A percentile compares a stretch with the other conserved stretches of the same genome.
phyloP scores from a whole-genome alignment of 1,139 yeast genomes.

The Taphrina communis region DNA sequence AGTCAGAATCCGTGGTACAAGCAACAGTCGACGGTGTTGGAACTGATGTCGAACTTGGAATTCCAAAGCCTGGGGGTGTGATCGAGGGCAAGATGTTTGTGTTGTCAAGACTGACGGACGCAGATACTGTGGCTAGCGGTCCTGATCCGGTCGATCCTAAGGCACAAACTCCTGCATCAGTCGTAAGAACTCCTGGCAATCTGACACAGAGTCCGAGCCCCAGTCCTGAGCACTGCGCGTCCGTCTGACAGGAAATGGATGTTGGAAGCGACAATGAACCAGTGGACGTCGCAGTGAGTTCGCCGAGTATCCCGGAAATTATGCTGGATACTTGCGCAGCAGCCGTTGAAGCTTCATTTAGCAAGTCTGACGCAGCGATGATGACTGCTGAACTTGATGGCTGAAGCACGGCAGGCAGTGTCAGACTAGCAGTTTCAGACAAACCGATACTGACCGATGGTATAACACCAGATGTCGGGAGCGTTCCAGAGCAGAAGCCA shows the following conservation, averaged over 20 bases:
- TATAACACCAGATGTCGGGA: neutral
- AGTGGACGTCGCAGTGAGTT: neutral
- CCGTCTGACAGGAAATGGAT: neutral
- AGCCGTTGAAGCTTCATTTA: neutral
- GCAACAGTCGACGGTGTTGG: neutral
- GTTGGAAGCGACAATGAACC: neutral
- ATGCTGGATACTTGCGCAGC: slow-evolving; percentile 1
- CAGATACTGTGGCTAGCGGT: neutral
- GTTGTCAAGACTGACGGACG: neutral
- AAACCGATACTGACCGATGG: too few species aligned
- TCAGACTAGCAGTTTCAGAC: neutral
- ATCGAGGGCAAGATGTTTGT: neutral
- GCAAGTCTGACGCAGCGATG: slow-evolving; percentile 2
- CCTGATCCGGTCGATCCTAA: neutral
- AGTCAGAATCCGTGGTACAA: slow-evolving; percentile 1
- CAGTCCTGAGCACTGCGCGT: slow-evolving; percentile 11
- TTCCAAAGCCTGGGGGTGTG: neutral
- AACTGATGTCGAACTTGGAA: neutral
- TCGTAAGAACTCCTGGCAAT: neutral
- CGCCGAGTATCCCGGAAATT: neutral
- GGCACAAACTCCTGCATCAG: slow-evolving; percentile 7
- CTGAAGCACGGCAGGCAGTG: neutral
- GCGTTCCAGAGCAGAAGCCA: neutral
- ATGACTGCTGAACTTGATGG: slow-evolving; percentile 1
- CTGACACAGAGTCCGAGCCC: slow-evolving; percentile 24